Base-by-base conservation (phyloP, 805 yeast genomes). In the Priceomyces haplophilus region DNA sequence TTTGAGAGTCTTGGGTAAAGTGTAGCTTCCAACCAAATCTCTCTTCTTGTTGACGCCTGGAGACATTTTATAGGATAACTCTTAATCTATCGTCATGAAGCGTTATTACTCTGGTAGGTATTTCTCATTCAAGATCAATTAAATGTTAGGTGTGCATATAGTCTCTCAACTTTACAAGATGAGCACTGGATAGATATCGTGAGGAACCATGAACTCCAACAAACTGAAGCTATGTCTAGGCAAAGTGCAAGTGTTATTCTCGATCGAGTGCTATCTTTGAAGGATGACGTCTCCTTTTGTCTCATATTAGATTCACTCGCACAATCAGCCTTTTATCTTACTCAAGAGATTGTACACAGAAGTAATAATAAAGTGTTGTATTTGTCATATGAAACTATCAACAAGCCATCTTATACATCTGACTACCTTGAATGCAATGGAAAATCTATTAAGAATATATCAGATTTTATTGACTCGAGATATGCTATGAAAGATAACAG, bases 201-300 rank as follows among this genome's bases (percentile, higher is more conserved):
- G n/a, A n/a, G n/a, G n/a, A n/a, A n/a, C n/a, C n/a, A n/a, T n/a
- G n/a, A n/a, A n/a, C n/a, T n/a, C n/a, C n/a, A n/a, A n/a, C 31
- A 27, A 34, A 34, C 15, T 21, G 13, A 12, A 34, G 37, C 7
- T 15, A 66, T 67, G 72, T 49, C 67, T 12, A 50, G 56, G 3
- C 72, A 65, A 44, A 62, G 54, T 34, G 60, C 74, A 3, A 46
- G 59, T 4, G 83, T 84, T 24, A 67, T 89, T 4, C 67, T 90
- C 43, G 79, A 75, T 36, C 67, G 98, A 45, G 67, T 88, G 5
- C 61, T 93, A 2, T 63, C 81, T 2, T 64, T 87, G 40, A 85
- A 82, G 49, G 98, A 93, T 54, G 62, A 62, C 17, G 76, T 91
- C 0, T 95, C 96, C 0, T 77, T 91, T 42, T 60, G 88, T 2